Conservation (phyloP, 2,329 filamentous ascomycete species). For the Cytospora chrysosperma region DNA sequence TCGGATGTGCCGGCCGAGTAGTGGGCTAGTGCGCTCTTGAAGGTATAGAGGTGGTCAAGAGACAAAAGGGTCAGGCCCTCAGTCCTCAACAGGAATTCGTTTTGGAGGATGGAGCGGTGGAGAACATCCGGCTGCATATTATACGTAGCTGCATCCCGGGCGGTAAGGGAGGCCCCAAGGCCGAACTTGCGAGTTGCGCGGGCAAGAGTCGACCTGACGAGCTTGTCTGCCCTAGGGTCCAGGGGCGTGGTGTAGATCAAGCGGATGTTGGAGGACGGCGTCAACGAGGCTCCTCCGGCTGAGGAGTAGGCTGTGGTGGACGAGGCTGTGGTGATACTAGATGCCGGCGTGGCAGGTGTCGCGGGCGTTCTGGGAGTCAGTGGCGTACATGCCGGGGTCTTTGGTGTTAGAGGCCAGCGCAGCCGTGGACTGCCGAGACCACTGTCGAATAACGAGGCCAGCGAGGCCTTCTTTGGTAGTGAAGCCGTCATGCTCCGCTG, state of each 20-base stretch:
- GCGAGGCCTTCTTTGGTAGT: slow-evolving; percentile 12
- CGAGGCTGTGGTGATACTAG: slow-evolving; percentile 41
- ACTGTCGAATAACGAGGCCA: slow-evolving; percentile 23
- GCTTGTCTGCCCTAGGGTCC: slow-evolving; percentile 46
- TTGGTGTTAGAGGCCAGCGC: slow-evolving; percentile 30
- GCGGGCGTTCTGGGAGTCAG: slow-evolving; percentile 33
- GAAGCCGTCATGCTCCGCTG: slow-evolving; percentile 21
- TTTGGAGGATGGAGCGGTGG: slow-evolving; percentile 56
- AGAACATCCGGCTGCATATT: slow-evolving; percentile 53
- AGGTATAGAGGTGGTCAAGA: slow-evolving; percentile 62
- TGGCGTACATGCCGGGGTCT: slow-evolving; percentile 10
- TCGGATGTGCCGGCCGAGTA: slow-evolving; percentile 47
- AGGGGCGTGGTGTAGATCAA: slow-evolving; percentile 50
- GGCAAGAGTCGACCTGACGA: slow-evolving; percentile 47
- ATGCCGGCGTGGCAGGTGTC: slow-evolving; percentile 32
- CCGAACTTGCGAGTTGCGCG: slow-evolving; percentile 46
- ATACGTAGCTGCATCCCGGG: slow-evolving; percentile 36
- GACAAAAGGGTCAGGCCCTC: slow-evolving; percentile 59
- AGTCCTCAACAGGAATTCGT: slow-evolving; percentile 60
- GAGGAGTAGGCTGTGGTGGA: slow-evolving; percentile 30
- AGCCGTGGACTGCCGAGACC: slow-evolving; percentile 18
- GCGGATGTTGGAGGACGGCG: slow-evolving; percentile 47
- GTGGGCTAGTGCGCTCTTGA: slow-evolving; percentile 59
- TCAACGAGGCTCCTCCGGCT: slow-evolving; percentile 26
- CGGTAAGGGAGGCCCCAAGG: slow-evolving; percentile 7